Base-by-base conservation (phyloP, 495 filamentous ascomycete species). In the Mycothermus thermophilus region DNA sequence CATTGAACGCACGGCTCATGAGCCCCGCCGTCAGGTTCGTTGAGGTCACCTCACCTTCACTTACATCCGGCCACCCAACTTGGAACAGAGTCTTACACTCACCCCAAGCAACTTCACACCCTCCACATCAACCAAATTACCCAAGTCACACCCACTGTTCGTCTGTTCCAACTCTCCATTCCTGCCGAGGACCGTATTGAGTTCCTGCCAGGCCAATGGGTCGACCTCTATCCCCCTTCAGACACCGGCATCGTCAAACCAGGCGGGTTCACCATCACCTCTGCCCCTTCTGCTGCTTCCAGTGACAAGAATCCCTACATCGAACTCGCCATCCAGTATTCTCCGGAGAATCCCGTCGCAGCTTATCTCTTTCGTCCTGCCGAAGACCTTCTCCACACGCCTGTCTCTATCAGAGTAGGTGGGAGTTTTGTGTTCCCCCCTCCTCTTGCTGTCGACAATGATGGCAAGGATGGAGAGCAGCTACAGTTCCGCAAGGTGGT, bases 151-250 rank as follows among this genome's bases (percentile, higher is more conserved):
- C 48, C 54, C 10, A 33, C 43, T n/a, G 41, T 62, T 29, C 55
- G 62, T 22, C 24, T 64, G 13, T 55, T 67, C 39, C 56, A 48
- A 25, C 55, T 67, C 1, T 35, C 46, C 10, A 48, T 57, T 30
- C 38, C 26, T 7, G 30, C 18, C 11, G 8, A n/a, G 30, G 9
- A 35, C 1, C 30, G 6, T 10, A 30, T n/a, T 8, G 40, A 75
- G 71, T 90, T 88, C 55, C 60, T 77, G 18, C 79, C 87, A 1
- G 87, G 87, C 22, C 87, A 94, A 67, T 95, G 85, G 85, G 67
- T 95, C 34, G 87, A 95, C 50, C 74, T 87, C 5, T 73, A 82
- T 47, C 67, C 82, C 27, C 83, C 83, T 0, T 59, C 60, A 12
- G 65, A 80, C 30, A 80, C 83, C 0, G 56, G 57, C 18, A 59